These are phyloP conservation scores for Yueomyces sp. DNA, from an alignment of 805 yeast genomes.

Conservation along the genomic window DNA sequence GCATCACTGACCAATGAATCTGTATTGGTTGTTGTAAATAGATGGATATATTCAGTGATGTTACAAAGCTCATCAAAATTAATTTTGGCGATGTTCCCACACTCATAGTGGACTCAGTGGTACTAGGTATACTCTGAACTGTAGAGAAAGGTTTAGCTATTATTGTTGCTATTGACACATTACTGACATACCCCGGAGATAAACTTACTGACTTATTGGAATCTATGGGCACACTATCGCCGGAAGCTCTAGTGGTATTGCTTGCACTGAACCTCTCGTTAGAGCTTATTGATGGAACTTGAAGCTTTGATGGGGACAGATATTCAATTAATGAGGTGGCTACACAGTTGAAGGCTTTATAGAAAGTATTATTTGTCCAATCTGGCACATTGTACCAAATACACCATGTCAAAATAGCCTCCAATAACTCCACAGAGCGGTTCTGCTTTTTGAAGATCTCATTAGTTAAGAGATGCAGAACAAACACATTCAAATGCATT, in stretches of 20 bases:
- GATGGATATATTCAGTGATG: slow-evolving; percentile 50
- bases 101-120: slow-evolving; percentile 9
- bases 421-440: slow-evolving; percentile 55
- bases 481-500: slow-evolving; percentile 38
- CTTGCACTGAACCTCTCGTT: slow-evolving; percentile 19
- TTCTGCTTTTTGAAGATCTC: slow-evolving; percentile 60
- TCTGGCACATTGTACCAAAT: slow-evolving; percentile 82
- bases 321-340: slow-evolving; percentile 63
- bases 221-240: neutral
- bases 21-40: slow-evolving; percentile 51
- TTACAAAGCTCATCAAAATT: slow-evolving; percentile 40
- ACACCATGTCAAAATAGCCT: slow-evolving; percentile 45
- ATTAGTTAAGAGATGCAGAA: slow-evolving; percentile 35
- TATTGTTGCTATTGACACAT: too few species aligned
- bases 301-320: slow-evolving; percentile 51
- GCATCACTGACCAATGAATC: slow-evolving; percentile 40
- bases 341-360: slow-evolving; percentile 52
- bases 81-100: slow-evolving; percentile 11
- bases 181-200: too few species aligned
- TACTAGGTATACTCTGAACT: neutral
- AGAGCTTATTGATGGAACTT: slow-evolving; percentile 15
- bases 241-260: slow-evolving; percentile 3
- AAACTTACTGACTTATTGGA: slow-evolving; percentile 5
- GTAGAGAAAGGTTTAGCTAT: too few species aligned
- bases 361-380: slow-evolving; percentile 63